phyloP scores from a whole-genome alignment of 2,329 filamentous ascomycete genomes.

The Aureobasidium uvarum region DNA sequence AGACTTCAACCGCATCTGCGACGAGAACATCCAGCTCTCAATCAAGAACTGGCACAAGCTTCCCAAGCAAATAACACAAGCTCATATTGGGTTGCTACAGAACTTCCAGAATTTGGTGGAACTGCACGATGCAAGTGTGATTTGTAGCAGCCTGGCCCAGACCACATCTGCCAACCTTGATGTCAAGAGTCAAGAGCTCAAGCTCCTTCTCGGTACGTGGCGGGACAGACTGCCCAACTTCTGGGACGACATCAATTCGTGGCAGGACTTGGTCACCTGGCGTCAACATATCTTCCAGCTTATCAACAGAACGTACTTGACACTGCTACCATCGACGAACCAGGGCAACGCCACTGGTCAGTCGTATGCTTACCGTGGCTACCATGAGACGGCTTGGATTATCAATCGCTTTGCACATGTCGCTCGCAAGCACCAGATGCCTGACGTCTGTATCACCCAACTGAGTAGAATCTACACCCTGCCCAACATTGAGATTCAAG shows the following conservation, averaged over 20 bases:
- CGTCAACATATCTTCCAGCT: constrained; percentile 97
- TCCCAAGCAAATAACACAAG: constrained; percentile 88
- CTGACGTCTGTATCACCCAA: constrained; percentile 96
- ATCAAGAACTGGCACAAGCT: constrained; percentile 99
- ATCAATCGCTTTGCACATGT: constrained; percentile 99
- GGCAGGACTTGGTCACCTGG: constrained; percentile 99
- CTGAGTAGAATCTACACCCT: constrained; percentile 97
- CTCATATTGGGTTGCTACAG: constrained; percentile 90
- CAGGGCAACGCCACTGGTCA: constrained; percentile 77
- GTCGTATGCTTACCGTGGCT: constrained; percentile 94
- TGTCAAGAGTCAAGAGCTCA: constrained; percentile 91
- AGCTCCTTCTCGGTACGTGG: constrained; percentile 91
- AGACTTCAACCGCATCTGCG: constrained; percentile 87
- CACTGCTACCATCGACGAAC: constrained; percentile 74
- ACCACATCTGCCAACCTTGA: constrained; percentile 86
- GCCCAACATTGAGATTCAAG: constrained; percentile 98
- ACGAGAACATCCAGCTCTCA: constrained; percentile 95
- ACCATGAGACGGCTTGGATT: constrained; percentile 99
- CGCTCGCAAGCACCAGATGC: constrained; percentile 91
- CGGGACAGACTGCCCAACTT: constrained; percentile 92
- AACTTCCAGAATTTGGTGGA: constrained; percentile 98
- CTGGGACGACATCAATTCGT: constrained; percentile 99
- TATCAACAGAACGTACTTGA: constrained; percentile 91
- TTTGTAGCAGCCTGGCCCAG: constrained; percentile 82
- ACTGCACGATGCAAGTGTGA: constrained; percentile 94